These are phyloP conservation scores for Apiotrichum domesticum DNA, from an alignment of 1,284 basidiomycete species.

Conservation along the genomic window DNA sequence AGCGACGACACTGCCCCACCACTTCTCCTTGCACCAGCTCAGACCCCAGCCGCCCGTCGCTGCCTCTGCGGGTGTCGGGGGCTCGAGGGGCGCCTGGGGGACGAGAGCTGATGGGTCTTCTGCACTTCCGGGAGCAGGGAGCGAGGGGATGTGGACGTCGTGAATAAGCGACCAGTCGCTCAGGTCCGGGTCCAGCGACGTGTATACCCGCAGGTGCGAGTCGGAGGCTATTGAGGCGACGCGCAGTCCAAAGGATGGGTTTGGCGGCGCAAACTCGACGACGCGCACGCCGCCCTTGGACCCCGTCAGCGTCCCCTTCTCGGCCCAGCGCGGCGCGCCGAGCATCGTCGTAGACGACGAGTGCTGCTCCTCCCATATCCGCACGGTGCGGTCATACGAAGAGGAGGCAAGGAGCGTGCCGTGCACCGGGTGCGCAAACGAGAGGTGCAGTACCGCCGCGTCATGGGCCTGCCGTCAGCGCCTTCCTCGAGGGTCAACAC, in stretches of 20 bases:
- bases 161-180: slow-evolving; percentile 71
- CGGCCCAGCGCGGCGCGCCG: slow-evolving; percentile 54
- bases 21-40: slow-evolving; percentile 87
- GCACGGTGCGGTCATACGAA: slow-evolving; percentile 80
- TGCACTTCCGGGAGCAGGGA: slow-evolving; percentile 27
- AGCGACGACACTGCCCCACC: slow-evolving; percentile 84
- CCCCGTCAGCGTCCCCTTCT: slow-evolving; percentile 68
- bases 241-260: slow-evolving; percentile 73
- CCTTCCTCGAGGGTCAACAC: slow-evolving; percentile 17
- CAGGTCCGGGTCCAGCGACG: slow-evolving; percentile 76
- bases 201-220: slow-evolving; percentile 76
- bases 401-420: slow-evolving; percentile 75
- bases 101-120: slow-evolving; percentile 4
- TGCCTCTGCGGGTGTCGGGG: slow-evolving; percentile 31
- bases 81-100: slow-evolving; percentile 2
- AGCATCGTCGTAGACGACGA: neutral
- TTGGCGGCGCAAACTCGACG: slow-evolving; percentile 71
- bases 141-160: slow-evolving; percentile 65
- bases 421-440: slow-evolving; percentile 84
- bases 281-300: slow-evolving; percentile 74
- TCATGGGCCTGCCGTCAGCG: slow-evolving; percentile 66
- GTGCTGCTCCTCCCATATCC: slow-evolving; percentile 71
- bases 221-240: slow-evolving; percentile 81
- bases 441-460: slow-evolving; percentile 71
- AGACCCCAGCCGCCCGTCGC: slow-evolving; percentile 86